phyloP scores from a whole-genome alignment of 768 basidiomycete species.

The Kondoa malvinella region DNA sequence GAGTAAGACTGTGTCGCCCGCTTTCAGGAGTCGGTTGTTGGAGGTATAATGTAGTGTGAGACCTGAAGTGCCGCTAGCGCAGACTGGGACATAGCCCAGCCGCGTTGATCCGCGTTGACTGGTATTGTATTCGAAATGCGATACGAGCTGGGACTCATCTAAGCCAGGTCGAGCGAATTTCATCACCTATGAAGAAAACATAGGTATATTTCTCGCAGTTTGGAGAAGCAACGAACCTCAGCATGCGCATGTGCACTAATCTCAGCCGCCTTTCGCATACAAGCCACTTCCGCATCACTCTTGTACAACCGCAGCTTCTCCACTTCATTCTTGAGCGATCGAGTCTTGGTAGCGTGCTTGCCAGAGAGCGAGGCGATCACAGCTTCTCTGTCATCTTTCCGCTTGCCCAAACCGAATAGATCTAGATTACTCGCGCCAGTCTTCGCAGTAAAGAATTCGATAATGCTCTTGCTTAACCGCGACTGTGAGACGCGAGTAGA shows the following conservation, averaged over 20 bases:
- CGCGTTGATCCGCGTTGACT: constrained; percentile 48
- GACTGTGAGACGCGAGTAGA: constrained; percentile 20
- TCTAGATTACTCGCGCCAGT: constrained; percentile 32
- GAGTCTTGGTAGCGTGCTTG: constrained; percentile 38
- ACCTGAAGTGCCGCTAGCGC: constrained; percentile 80
- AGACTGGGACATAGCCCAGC: constrained; percentile 86
- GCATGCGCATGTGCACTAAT: constrained; percentile 73
- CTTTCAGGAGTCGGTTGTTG: constrained; percentile 59
- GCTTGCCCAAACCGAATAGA: constrained; percentile 25
- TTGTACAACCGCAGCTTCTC: constrained; percentile 60
- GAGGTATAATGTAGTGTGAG: constrained; percentile 86
- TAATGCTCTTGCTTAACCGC: constrained; percentile 34
- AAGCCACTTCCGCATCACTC: constrained; percentile 52
- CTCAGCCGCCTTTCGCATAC: constrained; percentile 73
- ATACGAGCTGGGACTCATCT: constrained; percentile 47
- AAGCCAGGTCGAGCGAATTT: constrained; percentile 33
- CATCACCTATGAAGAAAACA: constrained; percentile 22
- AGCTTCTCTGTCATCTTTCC: constrained; percentile 39
- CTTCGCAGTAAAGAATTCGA: constrained; percentile 34
- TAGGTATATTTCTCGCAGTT: background rate
- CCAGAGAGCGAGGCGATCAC: constrained; percentile 37
- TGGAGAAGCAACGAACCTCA: constrained; percentile 40
- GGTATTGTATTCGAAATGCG: constrained; percentile 82
- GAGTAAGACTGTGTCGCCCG: constrained; percentile 41
- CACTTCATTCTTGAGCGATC: constrained; percentile 50